These are phyloP conservation scores for Aureobasidium sp. DNA, from an alignment of 2,329 filamentous ascomycete species.

Conservation along the genomic window DNA sequence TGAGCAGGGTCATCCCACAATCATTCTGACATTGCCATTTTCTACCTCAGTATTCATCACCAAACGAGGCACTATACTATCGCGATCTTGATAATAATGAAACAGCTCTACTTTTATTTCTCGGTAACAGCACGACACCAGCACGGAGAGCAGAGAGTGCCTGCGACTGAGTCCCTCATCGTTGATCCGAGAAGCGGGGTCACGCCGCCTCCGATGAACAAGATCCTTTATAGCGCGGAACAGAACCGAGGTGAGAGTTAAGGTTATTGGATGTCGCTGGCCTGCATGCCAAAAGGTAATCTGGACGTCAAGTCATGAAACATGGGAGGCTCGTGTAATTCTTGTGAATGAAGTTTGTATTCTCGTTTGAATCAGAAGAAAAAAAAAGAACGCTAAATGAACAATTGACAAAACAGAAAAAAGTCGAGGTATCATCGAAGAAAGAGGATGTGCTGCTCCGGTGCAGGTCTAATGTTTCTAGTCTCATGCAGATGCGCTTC, in stretches of 20 bases:
- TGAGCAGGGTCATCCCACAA: not conserved
- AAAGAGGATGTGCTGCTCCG: not conserved
- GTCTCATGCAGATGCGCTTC: not conserved
- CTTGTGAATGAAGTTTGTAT: not conserved
- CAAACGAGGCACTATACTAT: no score
- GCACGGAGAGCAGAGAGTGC: not conserved
- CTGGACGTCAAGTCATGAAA: not conserved
- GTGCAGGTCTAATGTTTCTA: not conserved
- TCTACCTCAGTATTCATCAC: not conserved
- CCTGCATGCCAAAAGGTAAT: not conserved
- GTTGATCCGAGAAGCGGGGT: not conserved
- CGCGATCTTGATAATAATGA: not conserved
- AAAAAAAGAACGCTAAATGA: not conserved
- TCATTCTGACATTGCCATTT: not conserved
- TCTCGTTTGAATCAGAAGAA: not conserved
- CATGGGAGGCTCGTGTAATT: not conserved
- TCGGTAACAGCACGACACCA: not conserved
- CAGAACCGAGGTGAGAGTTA: not conserved
- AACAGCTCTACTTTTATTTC: no score
- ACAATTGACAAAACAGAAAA: not conserved
- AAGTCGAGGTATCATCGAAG: constrained; percentile 4
- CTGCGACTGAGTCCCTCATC: not conserved
- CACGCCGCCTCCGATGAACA: not conserved
- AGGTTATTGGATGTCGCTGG: not conserved
- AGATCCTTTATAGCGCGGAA: not conserved